Evolutionary conservation across 2,329 filamentous ascomycete species (phyloP).

Genomic region (Orbilia ellipsospora): DNA sequence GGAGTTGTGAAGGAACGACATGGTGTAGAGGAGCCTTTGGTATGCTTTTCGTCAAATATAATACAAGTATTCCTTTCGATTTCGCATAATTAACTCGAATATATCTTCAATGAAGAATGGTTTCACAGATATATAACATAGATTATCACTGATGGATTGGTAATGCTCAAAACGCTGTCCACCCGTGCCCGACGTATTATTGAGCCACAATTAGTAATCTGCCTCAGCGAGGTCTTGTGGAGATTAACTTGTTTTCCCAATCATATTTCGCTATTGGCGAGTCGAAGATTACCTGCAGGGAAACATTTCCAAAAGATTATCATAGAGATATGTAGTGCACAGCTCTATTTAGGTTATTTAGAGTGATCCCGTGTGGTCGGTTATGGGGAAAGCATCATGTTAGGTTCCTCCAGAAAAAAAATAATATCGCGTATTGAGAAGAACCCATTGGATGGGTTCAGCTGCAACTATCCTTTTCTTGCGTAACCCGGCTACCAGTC

Average conservation of each 20-base stretch:
- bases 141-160: constrained; percentile 39
- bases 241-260: constrained; percentile 2
- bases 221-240: constrained; percentile 11
- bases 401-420: constrained; percentile 2
- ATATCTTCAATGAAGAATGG: constrained; percentile 39
- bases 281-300: too few species aligned
- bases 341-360: constrained; percentile 21
- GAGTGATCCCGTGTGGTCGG: constrained; percentile 48
- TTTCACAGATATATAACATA: constrained; percentile 48
- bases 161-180: constrained; percentile 32
- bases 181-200: constrained; percentile 19
- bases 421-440: constrained; percentile 51
- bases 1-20: background rate
- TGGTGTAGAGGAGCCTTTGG: constrained; percentile 20
- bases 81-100: constrained; percentile 25
- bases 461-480: constrained; percentile 24
- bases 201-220: constrained; percentile 1
- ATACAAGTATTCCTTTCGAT: constrained; percentile 25
- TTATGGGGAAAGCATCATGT: constrained; percentile 31
- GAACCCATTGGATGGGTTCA: constrained; percentile 43
- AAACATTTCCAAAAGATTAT: too few species aligned
- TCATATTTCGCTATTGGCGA: too few species aligned
- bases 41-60: constrained; percentile 2
- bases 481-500: constrained; percentile 53
- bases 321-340: background rate